A percentile compares a stretch with the other conserved stretches of the same genome.
Evolutionary conservation across 2,329 filamentous ascomycete species (phyloP).

Genomic region (Aureobasidium mangrovei): DNA sequence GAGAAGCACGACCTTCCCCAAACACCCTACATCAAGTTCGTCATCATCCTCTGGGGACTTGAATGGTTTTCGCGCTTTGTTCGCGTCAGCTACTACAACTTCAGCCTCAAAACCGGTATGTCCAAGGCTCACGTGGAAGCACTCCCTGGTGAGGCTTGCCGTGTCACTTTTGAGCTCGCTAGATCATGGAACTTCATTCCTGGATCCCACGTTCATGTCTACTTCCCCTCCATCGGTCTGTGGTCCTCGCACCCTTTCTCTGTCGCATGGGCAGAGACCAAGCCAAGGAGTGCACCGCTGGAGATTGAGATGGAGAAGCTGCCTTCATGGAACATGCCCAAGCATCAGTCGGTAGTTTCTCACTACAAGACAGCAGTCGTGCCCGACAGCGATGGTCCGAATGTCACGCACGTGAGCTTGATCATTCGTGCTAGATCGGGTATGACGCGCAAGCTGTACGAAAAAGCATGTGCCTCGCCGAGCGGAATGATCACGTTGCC

Average conservation of each 20-base stretch:
- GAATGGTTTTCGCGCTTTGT: slow-evolving; percentile 48
- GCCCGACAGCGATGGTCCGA: slow-evolving; percentile 15
- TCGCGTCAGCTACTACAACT: slow-evolving; percentile 46
- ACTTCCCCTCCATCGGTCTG: slow-evolving; percentile 42
- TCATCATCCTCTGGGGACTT: slow-evolving; percentile 66
- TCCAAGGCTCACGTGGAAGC: slow-evolving; percentile 50
- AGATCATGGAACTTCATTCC: slow-evolving; percentile 45
- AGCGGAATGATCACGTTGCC: slow-evolving; percentile 54
- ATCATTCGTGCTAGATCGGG: slow-evolving; percentile 66
- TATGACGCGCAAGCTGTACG: slow-evolving; percentile 61
- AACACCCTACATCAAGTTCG: slow-evolving; percentile 63
- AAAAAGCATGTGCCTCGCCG: slow-evolving; percentile 53
- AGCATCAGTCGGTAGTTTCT: slow-evolving; percentile 8
- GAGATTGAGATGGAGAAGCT: slow-evolving; percentile 30
- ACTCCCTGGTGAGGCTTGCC: slow-evolving; percentile 50
- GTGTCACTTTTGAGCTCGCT: slow-evolving; percentile 52
- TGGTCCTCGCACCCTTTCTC: slow-evolving; percentile 43
- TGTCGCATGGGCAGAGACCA: slow-evolving; percentile 38
- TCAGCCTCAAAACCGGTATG: slow-evolving; percentile 39
- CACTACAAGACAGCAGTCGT: slow-evolving; percentile 10
- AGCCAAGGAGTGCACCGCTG: slow-evolving; percentile 19
- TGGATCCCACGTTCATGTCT: slow-evolving; percentile 53
- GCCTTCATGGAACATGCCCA: slow-evolving; percentile 17
- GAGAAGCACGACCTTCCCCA: slow-evolving; percentile 58
- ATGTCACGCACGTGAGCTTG: slow-evolving; percentile 52